Evolutionary conservation across 257 asterid genomes (phyloP), one percentile per base, ranked within the genome.

Genomic region (Capsicum chinense): DNA sequence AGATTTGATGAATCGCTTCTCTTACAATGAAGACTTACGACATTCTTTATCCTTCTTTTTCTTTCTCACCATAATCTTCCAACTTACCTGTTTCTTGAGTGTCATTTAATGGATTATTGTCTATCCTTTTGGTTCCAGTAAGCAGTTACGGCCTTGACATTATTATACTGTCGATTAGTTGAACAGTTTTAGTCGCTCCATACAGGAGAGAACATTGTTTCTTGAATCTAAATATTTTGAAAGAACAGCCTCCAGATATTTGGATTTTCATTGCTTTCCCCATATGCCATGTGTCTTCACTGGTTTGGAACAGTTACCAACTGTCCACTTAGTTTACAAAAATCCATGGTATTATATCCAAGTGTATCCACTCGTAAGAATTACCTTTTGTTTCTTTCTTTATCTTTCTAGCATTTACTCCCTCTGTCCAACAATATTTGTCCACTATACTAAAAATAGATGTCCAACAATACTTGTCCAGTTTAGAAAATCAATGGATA

Each of bases 231-330:
- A 68, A 39, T 37, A 37, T 68, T 15, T 37, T 39, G 50, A 37
- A 37, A 68, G 73, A 68, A 67, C 50, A 0, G 14, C 17, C 76
- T 26, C 37, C 76, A 14, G 21, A 68, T 68, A 37, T 37, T 68
- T 37, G 26, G 52, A 68, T 68, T 37, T 37, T 68, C 52, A 68
- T 68, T 10, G 19, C 21, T 68, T 37, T 68, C 14, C 52, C 26
- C 50, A 67, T 68, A 68, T 14, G 76, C 76, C 21, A 68, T 68
- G 12, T 68, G 21, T 68, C 52, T 68, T 47, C 52, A 68, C 52
- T 68, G 19, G 76, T 68, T 68, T 68, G 44, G 76, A 35, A 37
- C n/a, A 37, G 52, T 37, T 14, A 35, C 15, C 7, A 14, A 7
- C 78, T 37, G 10, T 68, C 7, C 14, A 7, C 47, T 68, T 68